Percentiles rank a stretch among this genome's conserved stretches.
Conservation (phyloP, 208 protist genomes). For the Novymonas esmeraldas region DNA sequence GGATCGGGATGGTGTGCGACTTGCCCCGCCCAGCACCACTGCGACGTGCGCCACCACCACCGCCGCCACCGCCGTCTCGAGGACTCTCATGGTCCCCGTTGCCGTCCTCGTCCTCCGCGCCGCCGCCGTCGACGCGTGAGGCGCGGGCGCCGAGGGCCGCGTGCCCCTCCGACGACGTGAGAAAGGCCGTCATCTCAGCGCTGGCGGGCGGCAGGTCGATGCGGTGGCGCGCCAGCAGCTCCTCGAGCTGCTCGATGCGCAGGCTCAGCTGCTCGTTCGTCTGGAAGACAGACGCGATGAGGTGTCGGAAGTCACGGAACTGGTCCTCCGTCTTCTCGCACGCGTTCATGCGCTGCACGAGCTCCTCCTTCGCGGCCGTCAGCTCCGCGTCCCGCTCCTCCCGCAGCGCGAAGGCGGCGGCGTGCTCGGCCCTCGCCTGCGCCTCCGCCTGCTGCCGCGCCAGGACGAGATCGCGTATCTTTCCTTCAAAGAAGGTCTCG, state of each 20-base stretch:
- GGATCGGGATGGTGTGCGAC: conserved; percentile 33
- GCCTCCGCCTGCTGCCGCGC: conserved; percentile 46
- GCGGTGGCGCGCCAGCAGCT: conserved; percentile 47
- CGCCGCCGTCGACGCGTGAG: conserved; percentile 5
- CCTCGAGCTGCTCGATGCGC: conserved; percentile 64
- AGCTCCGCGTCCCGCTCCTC: conserved; percentile 68
- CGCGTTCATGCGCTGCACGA: conserved; percentile 64
- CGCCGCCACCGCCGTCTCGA: background rate
- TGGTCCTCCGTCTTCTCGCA: conserved; percentile 75
- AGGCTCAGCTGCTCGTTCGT: conserved; percentile 68
- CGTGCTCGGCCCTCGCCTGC: conserved; percentile 32
- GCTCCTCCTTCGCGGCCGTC: conserved; percentile 49
- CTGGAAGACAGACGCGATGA: conserved; percentile 79
- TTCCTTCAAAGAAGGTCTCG: conserved; percentile 72
- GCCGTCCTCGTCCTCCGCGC: conserved; percentile 5
- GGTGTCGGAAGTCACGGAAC: conserved; percentile 63
- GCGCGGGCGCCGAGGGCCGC: background rate
- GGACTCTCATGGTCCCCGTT: background rate
- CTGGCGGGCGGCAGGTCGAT: conserved; percentile 52
- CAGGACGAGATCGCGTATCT: conserved; percentile 54
- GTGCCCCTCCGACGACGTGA: conserved; percentile 26
- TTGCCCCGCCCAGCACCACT: background rate
- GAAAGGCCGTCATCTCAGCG: conserved; percentile 47
- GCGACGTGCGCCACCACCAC: background rate
- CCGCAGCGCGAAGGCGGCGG: conserved; percentile 50